Evolutionary conservation across 2,329 filamentous ascomycete genomes (phyloP), one percentile per base, ranked within the genome.

Genomic region (Diplodia sapinea): DNA sequence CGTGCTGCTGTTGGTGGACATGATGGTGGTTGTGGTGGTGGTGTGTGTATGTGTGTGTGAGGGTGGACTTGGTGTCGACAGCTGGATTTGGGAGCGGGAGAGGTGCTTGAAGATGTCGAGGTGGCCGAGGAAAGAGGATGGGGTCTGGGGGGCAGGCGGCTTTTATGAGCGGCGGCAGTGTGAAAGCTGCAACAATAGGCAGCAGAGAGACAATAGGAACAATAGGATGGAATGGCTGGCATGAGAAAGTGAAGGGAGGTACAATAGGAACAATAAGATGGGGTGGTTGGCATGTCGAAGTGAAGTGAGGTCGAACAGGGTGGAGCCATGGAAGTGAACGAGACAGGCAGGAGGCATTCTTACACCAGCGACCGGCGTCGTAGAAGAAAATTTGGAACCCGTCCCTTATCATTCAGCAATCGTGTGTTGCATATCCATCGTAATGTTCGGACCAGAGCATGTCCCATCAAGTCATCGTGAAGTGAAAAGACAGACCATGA

Each of bases 321-420:
- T 38, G 33, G 33, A 1, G 33, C 33, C 33, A 7, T 38, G 36
- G 1, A 38, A 38, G 36, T 38, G 36, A 11, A 38, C 9, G 36
- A 38, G 36, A 38, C 36, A 11, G 13, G 36, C 36, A 38, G 11
- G 7, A 38, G 36, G 9, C 43, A 47, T 20, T n/a, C 43, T 9
- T 47, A 9, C 43, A 47, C 17, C 43, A 20, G 43, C 43, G 43
- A 47, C 43, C 43, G 17, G n/a, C 8, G 4, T 20, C 43, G 43
- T 20, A 47, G 36, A 47, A 9, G 17, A 20, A 20, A 47, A 47
- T 20, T n/a, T 8, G 11, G 17, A 47, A 47, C 3, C 43, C 43
- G 17, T 47, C 47, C 59, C 47, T 17, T 51, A n/a, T 63, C 59
- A 51, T 63, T 51, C 47, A 52, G 43, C n/a, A 51, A 38, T 15